Percentiles rank a stretch among this genome's conserved stretches.
phyloP scores from a whole-genome alignment of 208 protist genomes.

The Entamoeba nuttalli region DNA sequence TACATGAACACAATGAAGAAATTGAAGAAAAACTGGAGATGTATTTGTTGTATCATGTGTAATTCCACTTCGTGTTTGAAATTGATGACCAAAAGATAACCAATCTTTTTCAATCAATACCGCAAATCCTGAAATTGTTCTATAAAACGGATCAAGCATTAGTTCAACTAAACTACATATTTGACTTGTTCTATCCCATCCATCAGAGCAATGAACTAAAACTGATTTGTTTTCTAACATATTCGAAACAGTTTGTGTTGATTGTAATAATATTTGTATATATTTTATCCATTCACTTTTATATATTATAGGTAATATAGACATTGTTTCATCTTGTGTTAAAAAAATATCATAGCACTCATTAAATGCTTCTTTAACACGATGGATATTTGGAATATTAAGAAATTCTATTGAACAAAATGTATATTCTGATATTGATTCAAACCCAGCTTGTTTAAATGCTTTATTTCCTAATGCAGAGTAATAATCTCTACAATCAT shows the following conservation, averaged over 20 bases:
- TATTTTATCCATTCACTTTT: slow-evolving; percentile 36
- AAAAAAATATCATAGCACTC: slow-evolving; percentile 22
- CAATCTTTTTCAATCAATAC: slow-evolving; percentile 78
- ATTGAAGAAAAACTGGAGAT: not conserved
- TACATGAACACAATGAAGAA: not conserved
- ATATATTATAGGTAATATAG: slow-evolving; percentile 9
- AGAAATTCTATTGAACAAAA: not conserved
- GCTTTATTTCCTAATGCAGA: not conserved
- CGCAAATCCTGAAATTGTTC: slow-evolving; percentile 58
- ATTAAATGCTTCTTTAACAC: slow-evolving; percentile 36
- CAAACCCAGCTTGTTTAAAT: not conserved
- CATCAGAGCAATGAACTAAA: slow-evolving; percentile 59
- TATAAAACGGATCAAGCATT: slow-evolving; percentile 73
- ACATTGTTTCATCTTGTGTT: not conserved
- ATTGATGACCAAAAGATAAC: slow-evolving; percentile 72
- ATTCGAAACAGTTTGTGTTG: not conserved
- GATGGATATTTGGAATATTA: slow-evolving; percentile 48
- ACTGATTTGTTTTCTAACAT: slow-evolving; percentile 17
- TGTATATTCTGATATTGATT: not conserved
- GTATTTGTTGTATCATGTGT: not conserved
- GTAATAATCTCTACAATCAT: not conserved
- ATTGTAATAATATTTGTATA: slow-evolving; percentile 21
- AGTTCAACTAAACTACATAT: slow-evolving; percentile 58
- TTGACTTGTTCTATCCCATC: slow-evolving; percentile 81
- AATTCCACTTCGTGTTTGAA: slow-evolving; percentile 36